phyloP scores from a whole-genome alignment of 148 eudicot species.

The Arbutus unedo region DNA sequence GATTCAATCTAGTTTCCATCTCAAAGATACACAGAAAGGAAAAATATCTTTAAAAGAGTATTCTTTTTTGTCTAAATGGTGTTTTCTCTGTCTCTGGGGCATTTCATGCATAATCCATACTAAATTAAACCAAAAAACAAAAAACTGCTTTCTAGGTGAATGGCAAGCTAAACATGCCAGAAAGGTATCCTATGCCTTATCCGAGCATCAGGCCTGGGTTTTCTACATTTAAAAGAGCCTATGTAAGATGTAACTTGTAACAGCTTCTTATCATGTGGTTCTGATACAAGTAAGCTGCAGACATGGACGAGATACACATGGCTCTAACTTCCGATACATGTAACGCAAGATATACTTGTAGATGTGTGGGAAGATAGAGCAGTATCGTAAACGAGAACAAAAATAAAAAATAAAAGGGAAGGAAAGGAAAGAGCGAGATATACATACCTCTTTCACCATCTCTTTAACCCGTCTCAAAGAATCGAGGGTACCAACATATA shows the following conservation, averaged over 20 bases:
- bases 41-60: not conserved
- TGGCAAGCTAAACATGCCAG: not conserved
- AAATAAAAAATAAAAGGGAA: not conserved
- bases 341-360: not conserved
- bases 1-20: not conserved
- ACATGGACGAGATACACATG: not conserved
- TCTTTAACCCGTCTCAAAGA: slow-evolving; percentile 95
- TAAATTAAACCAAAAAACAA: not conserved
- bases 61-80: not conserved
- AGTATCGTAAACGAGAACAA: not conserved
- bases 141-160: not conserved
- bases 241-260: not conserved
- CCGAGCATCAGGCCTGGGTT: not conserved
- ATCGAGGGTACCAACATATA: slow-evolving; percentile 62
- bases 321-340: too few species aligned
- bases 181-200: not conserved
- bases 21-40: not conserved
- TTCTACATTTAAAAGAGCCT: not conserved
- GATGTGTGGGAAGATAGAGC: not conserved
- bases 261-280: not conserved
- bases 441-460: slow-evolving; percentile 79
- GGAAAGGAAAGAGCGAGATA: not conserved
- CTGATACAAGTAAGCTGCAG: not conserved
- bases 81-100: not conserved
- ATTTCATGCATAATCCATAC: not conserved